Evolutionary conservation across 495 filamentous ascomycete genomes (phyloP), one percentile per base, ranked within the genome.

Genomic region (Tuber melanosporum): DNA sequence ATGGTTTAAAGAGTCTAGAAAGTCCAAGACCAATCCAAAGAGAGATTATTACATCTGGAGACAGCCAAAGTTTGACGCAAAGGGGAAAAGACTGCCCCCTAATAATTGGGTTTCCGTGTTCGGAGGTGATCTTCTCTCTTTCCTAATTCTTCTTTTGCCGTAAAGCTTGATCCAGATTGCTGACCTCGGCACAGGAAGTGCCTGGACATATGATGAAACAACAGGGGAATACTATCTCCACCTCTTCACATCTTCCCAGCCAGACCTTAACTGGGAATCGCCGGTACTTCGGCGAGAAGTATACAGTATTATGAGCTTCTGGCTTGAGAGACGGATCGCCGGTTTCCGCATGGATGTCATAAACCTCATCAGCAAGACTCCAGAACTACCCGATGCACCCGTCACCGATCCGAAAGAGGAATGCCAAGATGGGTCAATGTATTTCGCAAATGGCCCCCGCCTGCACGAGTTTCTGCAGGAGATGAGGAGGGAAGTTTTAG

Each of bases 181-280:
- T 15, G 15, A 62, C 14, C 41, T 70, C 6, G 57, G 57, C 14
- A 75, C 75, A 85, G 89, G 89, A 0, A 87, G 86, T 79, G 88
- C 88, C 2, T 94, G 92, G 92, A 84, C 88, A 75, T 93, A 85
- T 75, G 91, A 92, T 74, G 89, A 91, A 71, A 79, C 82, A 6
- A 91, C 89, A 0, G 85, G 87, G 20, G 89, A 93, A 82, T 93
- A 92, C 80, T 93, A 91, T 79, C 87, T 94, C 3, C 90, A 92
- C 78, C 85, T 92, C 45, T 93, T 91, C 75, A 87, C 89, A 3
- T 84, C 85, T 8, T 86, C 90, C 71, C 90, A 93, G 77, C 91
- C 92, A 0, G 91, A 94, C 80, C 87, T 93, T 10, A 93, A 94
- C 85, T 93, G 91, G 91, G 91, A 93, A 77, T 89, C 89, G 41